A percentile compares a stretch with the other conserved stretches of the same genome.
Evolutionary conservation across 768 basidiomycete species (phyloP).

Genomic region (Pisolithus marmoratus): DNA sequence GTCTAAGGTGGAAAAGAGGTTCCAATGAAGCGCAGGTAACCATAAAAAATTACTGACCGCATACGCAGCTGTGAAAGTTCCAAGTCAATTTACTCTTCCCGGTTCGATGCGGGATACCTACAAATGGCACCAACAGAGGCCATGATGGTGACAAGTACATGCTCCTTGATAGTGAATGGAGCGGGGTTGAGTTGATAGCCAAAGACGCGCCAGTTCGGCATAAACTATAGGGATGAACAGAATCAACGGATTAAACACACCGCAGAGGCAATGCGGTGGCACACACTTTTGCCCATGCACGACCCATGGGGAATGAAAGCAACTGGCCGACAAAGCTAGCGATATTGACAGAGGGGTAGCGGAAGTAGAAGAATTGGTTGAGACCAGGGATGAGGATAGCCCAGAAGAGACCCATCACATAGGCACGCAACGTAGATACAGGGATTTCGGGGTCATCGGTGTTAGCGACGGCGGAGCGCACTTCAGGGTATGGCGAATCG

Average conservation of each 20-base stretch:
- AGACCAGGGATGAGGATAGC: constrained; percentile 61
- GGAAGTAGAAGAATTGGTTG: constrained; percentile 76
- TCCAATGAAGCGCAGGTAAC: background rate
- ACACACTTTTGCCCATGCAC: constrained; percentile 48
- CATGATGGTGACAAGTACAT: constrained; percentile 65
- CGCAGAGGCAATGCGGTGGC: background rate
- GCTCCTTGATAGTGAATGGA: constrained; percentile 71
- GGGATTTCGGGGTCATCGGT: constrained; percentile 66
- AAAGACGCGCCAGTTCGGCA: constrained; percentile 49
- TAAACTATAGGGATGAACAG: constrained; percentile 20
- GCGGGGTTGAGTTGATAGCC: constrained; percentile 68
- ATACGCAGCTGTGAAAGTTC: constrained; percentile 36
- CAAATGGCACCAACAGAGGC: constrained; percentile 39
- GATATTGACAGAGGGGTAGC: constrained; percentile 46
- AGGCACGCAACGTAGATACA: constrained; percentile 50
- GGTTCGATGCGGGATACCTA: constrained; percentile 7
- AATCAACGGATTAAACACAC: background rate
- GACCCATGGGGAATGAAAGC: constrained; percentile 63
- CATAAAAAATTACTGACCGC: constrained; percentile 23
- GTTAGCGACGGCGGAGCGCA: constrained; percentile 70
- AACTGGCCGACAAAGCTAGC: constrained; percentile 61
- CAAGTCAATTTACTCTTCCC: constrained; percentile 1
- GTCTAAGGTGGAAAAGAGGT: constrained; percentile 29
- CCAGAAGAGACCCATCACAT: constrained; percentile 52
- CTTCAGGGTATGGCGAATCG: constrained; percentile 84